Conservation (phyloP, 202 grass and related monocot species). For the Alloteropsis angusta region DNA sequence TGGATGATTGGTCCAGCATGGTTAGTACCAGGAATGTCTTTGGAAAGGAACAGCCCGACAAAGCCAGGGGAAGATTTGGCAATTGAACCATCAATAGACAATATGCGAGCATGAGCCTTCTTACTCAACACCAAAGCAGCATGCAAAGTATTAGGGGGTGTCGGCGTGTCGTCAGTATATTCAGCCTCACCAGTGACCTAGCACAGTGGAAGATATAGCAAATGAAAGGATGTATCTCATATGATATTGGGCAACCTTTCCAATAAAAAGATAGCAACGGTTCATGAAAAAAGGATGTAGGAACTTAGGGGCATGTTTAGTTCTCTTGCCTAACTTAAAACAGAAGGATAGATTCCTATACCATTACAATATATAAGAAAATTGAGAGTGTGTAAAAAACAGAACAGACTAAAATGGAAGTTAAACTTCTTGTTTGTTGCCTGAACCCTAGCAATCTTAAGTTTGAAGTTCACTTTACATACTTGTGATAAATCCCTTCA, state of each 20-base stretch:
- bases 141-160: constrained; percentile 71
- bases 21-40: constrained; percentile 74
- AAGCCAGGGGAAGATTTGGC: constrained; percentile 82
- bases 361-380: not conserved
- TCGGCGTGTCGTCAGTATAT: constrained; percentile 69
- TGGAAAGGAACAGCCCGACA: constrained; percentile 63
- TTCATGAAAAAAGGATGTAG: not conserved
- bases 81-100: constrained; percentile 68
- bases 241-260: not conserved
- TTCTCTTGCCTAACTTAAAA: not conserved
- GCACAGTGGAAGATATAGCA: constrained; percentile 17
- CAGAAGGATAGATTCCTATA: not conserved
- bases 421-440: not conserved
- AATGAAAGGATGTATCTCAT: not conserved
- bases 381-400: not conserved
- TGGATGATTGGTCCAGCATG: constrained; percentile 52
- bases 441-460: not conserved
- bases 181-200: constrained; percentile 95
- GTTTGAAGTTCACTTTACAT: not conserved
- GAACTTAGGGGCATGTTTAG: not conserved
- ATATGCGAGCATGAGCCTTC: constrained; percentile 76
- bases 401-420: not conserved
- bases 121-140: constrained; percentile 82
- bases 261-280: not conserved
- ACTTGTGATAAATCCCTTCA: not conserved